Evolutionary conservation across 192 early-diverging fungal genomes (phyloP).

Genomic region (Helicostylum pulchrum): DNA sequence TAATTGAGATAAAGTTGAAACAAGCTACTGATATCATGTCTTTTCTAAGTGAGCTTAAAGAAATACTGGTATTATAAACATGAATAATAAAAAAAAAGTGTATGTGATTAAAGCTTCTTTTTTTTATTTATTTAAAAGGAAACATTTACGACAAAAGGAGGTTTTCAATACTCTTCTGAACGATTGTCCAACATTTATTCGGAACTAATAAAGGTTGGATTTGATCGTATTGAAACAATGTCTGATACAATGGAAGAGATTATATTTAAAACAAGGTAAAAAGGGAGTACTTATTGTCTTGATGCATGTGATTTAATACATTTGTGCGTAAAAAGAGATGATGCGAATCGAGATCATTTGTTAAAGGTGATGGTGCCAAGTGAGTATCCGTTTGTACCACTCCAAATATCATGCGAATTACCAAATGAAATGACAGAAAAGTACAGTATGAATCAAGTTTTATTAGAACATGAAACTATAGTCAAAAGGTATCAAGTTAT

Average conservation of each 20-base stretch:
- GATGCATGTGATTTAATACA: background rate
- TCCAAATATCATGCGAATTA: background rate
- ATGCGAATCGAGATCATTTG: background rate
- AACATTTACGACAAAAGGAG: too few species aligned
- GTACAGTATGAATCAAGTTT: background rate
- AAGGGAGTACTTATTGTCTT: background rate
- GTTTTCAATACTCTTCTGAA: constrained; percentile 1
- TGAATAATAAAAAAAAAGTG: too few species aligned
- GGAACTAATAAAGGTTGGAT: constrained; percentile 1
- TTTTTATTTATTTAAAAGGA: too few species aligned
- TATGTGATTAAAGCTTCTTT: too few species aligned
- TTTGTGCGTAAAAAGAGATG: background rate
- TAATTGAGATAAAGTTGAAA: background rate
- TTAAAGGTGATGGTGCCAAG: background rate
- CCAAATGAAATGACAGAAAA: background rate
- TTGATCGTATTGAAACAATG: constrained; percentile 7
- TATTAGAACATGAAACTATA: background rate
- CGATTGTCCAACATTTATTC: background rate
- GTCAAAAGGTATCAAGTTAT: background rate
- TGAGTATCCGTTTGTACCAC: background rate
- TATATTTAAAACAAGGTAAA: constrained; percentile 3
- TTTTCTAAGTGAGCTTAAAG: constrained; percentile 4
- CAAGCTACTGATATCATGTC: background rate
- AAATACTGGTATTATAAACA: background rate
- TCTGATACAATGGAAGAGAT: constrained; percentile 14